phyloP scores from a whole-genome alignment of 2,329 filamentous ascomycete species.

The Incumbomyces lentus region DNA sequence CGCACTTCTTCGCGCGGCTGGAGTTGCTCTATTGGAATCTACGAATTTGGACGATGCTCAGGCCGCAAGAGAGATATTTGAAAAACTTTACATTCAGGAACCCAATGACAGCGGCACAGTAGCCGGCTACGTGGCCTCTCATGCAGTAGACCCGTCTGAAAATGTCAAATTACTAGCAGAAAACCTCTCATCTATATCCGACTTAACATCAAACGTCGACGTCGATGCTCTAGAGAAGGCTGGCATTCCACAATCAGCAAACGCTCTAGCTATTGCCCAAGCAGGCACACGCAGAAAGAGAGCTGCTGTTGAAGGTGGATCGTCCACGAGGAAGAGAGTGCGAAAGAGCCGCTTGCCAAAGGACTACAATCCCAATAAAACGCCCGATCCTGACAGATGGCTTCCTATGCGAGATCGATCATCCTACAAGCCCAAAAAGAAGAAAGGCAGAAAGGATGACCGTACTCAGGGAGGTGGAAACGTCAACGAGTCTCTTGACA shows the following conservation, averaged over 20 bases:
- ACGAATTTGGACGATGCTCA: slow-evolving; percentile 56
- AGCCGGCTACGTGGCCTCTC: slow-evolving; percentile 78
- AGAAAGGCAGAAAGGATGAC: slow-evolving; percentile 69
- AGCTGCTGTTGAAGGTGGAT: slow-evolving; percentile 24
- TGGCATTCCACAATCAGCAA: slow-evolving; percentile 30
- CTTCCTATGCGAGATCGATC: slow-evolving; percentile 80
- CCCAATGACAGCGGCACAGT: slow-evolving; percentile 55
- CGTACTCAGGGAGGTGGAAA: slow-evolving; percentile 70
- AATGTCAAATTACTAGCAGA: slow-evolving; percentile 26
- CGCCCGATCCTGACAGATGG: slow-evolving; percentile 85
- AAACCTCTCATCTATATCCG: slow-evolving; percentile 30
- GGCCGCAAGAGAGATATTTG: slow-evolving; percentile 69
- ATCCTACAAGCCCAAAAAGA: slow-evolving; percentile 71
- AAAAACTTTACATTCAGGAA: slow-evolving; percentile 54
- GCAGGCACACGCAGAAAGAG: slow-evolving; percentile 30
- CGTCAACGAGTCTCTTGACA: slow-evolving; percentile 57
- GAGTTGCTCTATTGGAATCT: slow-evolving; percentile 70
- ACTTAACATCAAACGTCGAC: slow-evolving; percentile 35
- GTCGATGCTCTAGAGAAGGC: slow-evolving; percentile 34
- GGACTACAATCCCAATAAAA: slow-evolving; percentile 55
- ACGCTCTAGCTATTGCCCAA: slow-evolving; percentile 21
- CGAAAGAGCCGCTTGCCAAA: slow-evolving; percentile 39
- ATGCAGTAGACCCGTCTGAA: slow-evolving; percentile 46
- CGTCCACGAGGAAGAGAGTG: slow-evolving; percentile 32
- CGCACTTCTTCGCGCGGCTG: slow-evolving; percentile 71